phyloP scores from a whole-genome alignment of 2,329 filamentous ascomycete genomes.

The Verticillium tricorpus region DNA sequence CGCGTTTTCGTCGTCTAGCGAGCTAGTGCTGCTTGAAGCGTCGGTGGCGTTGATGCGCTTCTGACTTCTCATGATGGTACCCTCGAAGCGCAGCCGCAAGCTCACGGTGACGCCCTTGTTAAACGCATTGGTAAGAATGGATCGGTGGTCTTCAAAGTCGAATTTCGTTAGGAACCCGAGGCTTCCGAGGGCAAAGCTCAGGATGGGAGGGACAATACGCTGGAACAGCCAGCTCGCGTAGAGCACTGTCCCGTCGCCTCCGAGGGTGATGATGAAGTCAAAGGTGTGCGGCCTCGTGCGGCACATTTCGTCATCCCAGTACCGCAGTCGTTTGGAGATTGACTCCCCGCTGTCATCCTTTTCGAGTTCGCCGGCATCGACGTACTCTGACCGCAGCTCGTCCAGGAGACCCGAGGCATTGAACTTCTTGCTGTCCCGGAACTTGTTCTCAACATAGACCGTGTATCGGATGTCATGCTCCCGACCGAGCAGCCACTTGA shows the following conservation, averaged over 20 bases:
- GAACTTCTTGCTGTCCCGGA: slow-evolving; percentile 69
- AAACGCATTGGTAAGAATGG: slow-evolving; percentile 68
- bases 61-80: slow-evolving; percentile 82
- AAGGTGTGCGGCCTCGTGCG: slow-evolving; percentile 76
- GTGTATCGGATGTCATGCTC: slow-evolving; percentile 65
- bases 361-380: slow-evolving; percentile 27
- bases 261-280: slow-evolving; percentile 88
- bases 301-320: slow-evolving; percentile 81
- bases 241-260: slow-evolving; percentile 93
- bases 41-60: slow-evolving; percentile 25
- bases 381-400: slow-evolving; percentile 47
- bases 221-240: slow-evolving; percentile 98
- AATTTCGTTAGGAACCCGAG: slow-evolving; percentile 96
- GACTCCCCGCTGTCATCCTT: slow-evolving; percentile 27
- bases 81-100: slow-evolving; percentile 84
- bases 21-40: slow-evolving; percentile 20
- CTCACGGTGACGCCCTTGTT: slow-evolving; percentile 83
- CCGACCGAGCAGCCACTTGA: slow-evolving; percentile 73
- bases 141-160: slow-evolving; percentile 72
- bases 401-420: slow-evolving; percentile 64
- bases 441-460: slow-evolving; percentile 77
- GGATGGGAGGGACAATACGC: slow-evolving; percentile 84
- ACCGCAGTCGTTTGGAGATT: slow-evolving; percentile 58
- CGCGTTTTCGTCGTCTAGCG: slow-evolving; percentile 32
- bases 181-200: slow-evolving; percentile 88